Conservation (phyloP, 2,329 filamentous ascomycete species). For the Clonostachys sp. region DNA sequence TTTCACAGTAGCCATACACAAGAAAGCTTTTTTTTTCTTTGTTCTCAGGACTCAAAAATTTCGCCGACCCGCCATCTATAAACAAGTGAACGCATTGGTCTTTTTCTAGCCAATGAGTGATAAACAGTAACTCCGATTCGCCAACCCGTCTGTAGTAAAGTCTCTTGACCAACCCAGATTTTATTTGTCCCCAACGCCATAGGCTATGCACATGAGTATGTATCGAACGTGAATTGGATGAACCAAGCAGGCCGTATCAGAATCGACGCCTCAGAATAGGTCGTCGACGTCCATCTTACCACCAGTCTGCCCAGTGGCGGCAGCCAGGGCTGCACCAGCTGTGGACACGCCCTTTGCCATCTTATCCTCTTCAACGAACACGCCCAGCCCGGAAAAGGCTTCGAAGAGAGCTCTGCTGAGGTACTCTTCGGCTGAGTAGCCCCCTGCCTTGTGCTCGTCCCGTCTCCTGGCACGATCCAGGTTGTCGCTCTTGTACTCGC, state of each 20-base stretch:
- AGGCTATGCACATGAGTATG: neutral
- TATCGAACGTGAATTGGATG: too few species aligned
- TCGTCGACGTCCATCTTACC: conserved; percentile 45
- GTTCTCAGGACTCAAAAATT: too few species aligned
- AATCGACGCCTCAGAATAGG: conserved; percentile 23
- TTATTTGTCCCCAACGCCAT: neutral
- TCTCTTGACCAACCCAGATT: conserved; percentile 3
- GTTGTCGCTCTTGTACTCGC: conserved; percentile 71
- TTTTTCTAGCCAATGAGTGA: neutral
- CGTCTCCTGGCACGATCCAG: conserved; percentile 64
- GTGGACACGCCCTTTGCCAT: conserved; percentile 26
- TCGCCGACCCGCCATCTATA: too few species aligned
- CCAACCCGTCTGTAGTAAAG: neutral
- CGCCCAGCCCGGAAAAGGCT: conserved; percentile 83
- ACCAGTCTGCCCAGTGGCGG: conserved; percentile 18
- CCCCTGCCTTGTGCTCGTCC: conserved; percentile 65
- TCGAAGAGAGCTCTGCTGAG: conserved; percentile 78
- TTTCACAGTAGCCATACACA: too few species aligned
- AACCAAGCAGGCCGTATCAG: too few species aligned
- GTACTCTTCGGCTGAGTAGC: conserved; percentile 80
- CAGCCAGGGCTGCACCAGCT: conserved; percentile 26
- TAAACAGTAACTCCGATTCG: neutral
- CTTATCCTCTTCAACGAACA: conserved; percentile 80
- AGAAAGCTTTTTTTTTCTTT: too few species aligned
- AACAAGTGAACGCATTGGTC: neutral